These are phyloP conservation scores for Boletus subcaerulescens DNA, from an alignment of 768 basidiomycete species.

Conservation along the genomic window DNA sequence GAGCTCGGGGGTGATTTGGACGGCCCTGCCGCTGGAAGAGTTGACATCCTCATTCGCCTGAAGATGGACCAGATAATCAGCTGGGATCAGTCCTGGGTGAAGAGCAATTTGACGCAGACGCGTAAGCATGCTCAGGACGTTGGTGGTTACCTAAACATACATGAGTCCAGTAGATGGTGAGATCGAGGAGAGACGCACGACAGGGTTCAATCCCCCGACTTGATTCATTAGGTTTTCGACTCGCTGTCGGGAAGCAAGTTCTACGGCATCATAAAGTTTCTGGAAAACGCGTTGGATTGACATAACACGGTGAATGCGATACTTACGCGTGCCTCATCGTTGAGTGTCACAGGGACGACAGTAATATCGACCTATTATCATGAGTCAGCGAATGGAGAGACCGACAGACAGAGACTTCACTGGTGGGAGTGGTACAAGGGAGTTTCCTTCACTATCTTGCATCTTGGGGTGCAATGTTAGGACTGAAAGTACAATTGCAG, in stretches of 20 bases:
- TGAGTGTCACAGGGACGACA: slow-evolving; percentile 64
- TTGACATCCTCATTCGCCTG: slow-evolving; percentile 30
- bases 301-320: background rate
- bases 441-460: slow-evolving; percentile 75
- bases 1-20: slow-evolving; percentile 51
- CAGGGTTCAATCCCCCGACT: slow-evolving; percentile 37
- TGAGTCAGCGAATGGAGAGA: slow-evolving; percentile 1
- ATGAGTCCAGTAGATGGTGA: slow-evolving; percentile 1
- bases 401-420: slow-evolving; percentile 30
- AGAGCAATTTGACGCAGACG: slow-evolving; percentile 80
- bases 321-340: slow-evolving; percentile 60
- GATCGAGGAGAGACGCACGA: slow-evolving; percentile 31
- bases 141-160: slow-evolving; percentile 53
- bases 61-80: slow-evolving; percentile 66
- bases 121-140: slow-evolving; percentile 79
- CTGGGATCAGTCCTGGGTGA: slow-evolving; percentile 73
- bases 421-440: slow-evolving; percentile 73
- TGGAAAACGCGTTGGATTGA: slow-evolving; percentile 24
- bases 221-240: slow-evolving; percentile 51
- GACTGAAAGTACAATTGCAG: background rate
- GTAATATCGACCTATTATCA: slow-evolving; percentile 69
- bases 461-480: slow-evolving; percentile 49
- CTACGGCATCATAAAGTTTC: slow-evolving; percentile 70
- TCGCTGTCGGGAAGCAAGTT: slow-evolving; percentile 58
- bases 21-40: slow-evolving; percentile 16